Base-by-base conservation (phyloP, 208 protist species). In the Dictyostelium gargantuum region DNA sequence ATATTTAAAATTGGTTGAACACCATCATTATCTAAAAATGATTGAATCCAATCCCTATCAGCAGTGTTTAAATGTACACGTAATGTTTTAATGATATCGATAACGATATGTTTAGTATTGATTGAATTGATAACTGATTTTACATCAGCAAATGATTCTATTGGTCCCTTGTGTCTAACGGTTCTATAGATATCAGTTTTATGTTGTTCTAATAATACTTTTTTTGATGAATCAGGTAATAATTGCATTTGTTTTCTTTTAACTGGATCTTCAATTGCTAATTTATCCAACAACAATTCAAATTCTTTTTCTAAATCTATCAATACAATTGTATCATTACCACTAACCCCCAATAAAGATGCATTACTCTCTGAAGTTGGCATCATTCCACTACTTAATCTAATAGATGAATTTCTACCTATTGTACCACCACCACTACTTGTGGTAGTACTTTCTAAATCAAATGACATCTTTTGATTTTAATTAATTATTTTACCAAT, bases 261-360 rank as follows among this genome's bases (percentile, higher is more conserved):
- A 26, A 21, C 13, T 50, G 81, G 81, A 46, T 86, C 81, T 44
- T 61, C 68, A n/a, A 86, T 86, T 46, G 32, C 81, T 2, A 86
- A 56, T 52, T 86, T 86, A 29, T 86, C 46, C 23, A 86, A 76
- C 5, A 86, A 26, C 13, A 76, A 19, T 61, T 86, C 81, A 86
- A 86, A 86, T 5, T 86, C 81, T 48, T 32, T 40, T 32, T 86
- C 46, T n/a, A 86, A 19, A 63, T 75, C 63, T 17, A 56, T 56
- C 15, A 56, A 23, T 23, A 23, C 0, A 9, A 70, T 70, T 4
- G 13, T n/a, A 40, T 70, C 63, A 70, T n/a, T n/a, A 56, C 50
- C 23, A 26, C 17, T 26, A 23, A 23, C 6, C 2, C 50, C 50
- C 4, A 56, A 56, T 19, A 66, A 32, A 38, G 58, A 66, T 70